Conservation (phyloP, 2,329 filamentous ascomycete genomes). For the Colletotrichum eleusines region DNA sequence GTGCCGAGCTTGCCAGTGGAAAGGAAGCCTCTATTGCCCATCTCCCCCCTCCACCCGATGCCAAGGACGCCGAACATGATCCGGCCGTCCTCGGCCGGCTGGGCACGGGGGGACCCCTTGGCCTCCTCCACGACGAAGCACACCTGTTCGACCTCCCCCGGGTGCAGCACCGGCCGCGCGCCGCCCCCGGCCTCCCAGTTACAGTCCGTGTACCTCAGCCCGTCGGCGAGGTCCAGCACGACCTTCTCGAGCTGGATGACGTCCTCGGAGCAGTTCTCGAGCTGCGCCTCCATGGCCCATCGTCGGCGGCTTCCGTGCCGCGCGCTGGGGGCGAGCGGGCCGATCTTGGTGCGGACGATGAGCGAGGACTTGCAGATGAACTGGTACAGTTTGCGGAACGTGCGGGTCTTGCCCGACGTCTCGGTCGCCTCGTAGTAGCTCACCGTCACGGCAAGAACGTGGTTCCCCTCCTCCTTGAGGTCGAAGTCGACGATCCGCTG, state of each 20-base stretch:
- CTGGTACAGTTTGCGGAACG: conserved; percentile 95
- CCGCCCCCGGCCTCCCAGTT: conserved; percentile 65
- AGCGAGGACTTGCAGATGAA: conserved; percentile 93
- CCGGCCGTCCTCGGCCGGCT: conserved; percentile 69
- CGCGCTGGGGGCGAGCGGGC: conserved; percentile 63
- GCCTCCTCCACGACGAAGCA: conserved; percentile 70
- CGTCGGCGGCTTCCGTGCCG: conserved; percentile 53
- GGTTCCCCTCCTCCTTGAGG: conserved; percentile 92
- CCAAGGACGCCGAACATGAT: conserved; percentile 83
- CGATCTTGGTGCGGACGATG: conserved; percentile 91
- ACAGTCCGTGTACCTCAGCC: conserved; percentile 64
- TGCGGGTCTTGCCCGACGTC: conserved; percentile 78
- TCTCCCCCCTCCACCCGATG: conserved; percentile 88
- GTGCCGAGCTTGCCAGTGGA: conserved; percentile 85
- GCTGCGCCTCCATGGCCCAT: conserved; percentile 91
- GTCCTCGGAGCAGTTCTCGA: conserved; percentile 93
- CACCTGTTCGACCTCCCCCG: conserved; percentile 74
- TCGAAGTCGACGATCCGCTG: conserved; percentile 89
- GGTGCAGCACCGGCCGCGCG: conserved; percentile 67
- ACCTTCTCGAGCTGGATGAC: conserved; percentile 81
- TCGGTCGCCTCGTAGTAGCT: conserved; percentile 91
- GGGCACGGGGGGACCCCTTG: conserved; percentile 52
- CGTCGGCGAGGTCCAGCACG: conserved; percentile 64
- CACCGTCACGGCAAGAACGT: conserved; percentile 92
- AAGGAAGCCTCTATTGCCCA: conserved; percentile 90